These are phyloP conservation scores for Aspergillus vadensis DNA, from an alignment of 2,329 filamentous ascomycete species.

Conservation along the genomic window DNA sequence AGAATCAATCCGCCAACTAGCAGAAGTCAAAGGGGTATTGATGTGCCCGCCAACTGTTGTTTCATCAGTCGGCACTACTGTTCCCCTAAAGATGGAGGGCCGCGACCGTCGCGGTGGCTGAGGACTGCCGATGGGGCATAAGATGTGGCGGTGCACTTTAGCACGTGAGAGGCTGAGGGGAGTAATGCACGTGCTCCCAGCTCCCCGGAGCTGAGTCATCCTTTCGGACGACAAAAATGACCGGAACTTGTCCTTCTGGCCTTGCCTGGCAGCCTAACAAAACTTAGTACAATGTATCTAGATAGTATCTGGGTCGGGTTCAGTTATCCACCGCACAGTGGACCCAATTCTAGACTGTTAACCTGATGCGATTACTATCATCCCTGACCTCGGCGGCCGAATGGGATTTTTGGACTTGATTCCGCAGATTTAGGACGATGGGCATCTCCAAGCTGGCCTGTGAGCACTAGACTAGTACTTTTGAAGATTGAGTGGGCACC, in stretches of 20 bases:
- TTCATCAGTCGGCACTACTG: neutral
- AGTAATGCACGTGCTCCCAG: neutral
- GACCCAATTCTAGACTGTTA: slow-evolving; percentile 2
- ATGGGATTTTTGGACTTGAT: neutral
- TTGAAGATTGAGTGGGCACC: no score
- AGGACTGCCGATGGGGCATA: neutral
- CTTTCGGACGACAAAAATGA: neutral
- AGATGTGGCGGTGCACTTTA: slow-evolving; percentile 1
- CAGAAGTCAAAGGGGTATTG: neutral
- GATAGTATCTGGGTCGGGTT: neutral
- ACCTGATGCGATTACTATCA: neutral
- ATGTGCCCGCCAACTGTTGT: slow-evolving; percentile 3
- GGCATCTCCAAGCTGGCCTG: neutral
- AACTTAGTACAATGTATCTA: neutral
- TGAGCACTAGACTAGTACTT: neutral
- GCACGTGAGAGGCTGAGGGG: slow-evolving; percentile 8
- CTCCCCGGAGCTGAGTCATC: neutral
- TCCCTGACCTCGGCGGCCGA: neutral
- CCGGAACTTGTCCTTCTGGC: neutral
- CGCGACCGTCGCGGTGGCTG: slow-evolving; percentile 20
- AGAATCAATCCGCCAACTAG: neutral
- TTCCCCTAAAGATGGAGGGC: slow-evolving; percentile 15
- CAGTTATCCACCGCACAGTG: neutral
- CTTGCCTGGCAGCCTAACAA: neutral
- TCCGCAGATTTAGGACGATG: neutral